Percentiles rank a stretch among this genome's conserved stretches.
Conservation (phyloP, 129 eudicot species). For the carrot (Daucus carota) region DNA sequence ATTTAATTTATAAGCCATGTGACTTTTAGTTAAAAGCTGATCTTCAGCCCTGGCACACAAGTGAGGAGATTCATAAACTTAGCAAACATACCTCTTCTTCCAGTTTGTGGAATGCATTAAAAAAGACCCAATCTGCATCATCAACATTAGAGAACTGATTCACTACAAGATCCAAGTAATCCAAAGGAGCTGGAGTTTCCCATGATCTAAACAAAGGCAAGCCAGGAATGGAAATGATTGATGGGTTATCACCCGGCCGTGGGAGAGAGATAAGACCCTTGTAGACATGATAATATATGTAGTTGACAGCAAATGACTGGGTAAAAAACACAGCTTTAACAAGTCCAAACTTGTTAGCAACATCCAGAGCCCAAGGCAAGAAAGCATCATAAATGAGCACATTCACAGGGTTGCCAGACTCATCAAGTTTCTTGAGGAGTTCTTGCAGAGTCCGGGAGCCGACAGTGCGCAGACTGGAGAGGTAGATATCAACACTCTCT, state of each 20-base stretch:
- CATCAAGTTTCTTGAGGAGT: slow-evolving; percentile 11
- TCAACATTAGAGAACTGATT: slow-evolving; percentile 24
- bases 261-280: slow-evolving; percentile 26
- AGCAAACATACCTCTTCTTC: slow-evolving; percentile 29
- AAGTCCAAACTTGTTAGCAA: slow-evolving; percentile 23
- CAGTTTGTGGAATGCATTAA: slow-evolving; percentile 24
- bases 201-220: slow-evolving; percentile 9
- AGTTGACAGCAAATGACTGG: slow-evolving; percentile 20
- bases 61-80: not conserved
- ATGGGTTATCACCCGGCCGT: not conserved
- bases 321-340: slow-evolving; percentile 26
- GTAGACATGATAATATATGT: slow-evolving; percentile 17
- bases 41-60: no score
- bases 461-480: not conserved
- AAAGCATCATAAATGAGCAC: slow-evolving; percentile 27
- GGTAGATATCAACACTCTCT: not conserved
- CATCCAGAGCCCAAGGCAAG: slow-evolving; percentile 35
- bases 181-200: slow-evolving; percentile 20
- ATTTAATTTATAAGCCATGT: no score
- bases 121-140: slow-evolving; percentile 31
- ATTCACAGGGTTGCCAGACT: slow-evolving; percentile 16
- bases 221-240: slow-evolving; percentile 12
- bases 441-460: slow-evolving; percentile 10
- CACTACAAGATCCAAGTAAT: not conserved
- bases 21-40: no score